Evolutionary conservation across 1,284 basidiomycete genomes (phyloP).

Genomic region (Austropuccinia psidii): DNA sequence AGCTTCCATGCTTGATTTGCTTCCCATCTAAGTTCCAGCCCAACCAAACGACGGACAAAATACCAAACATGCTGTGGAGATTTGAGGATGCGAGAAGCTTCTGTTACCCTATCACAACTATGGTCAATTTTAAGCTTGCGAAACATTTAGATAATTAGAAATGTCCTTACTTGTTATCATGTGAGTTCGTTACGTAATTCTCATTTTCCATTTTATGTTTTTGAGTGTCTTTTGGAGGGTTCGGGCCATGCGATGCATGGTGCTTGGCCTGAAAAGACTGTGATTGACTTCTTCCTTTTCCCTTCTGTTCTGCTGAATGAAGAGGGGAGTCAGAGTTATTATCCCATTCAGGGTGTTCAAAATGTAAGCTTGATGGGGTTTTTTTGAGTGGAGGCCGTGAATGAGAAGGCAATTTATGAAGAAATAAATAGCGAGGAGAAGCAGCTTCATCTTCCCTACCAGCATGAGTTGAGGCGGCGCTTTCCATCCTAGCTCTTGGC

Average conservation of each 20-base stretch:
- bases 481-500: neutral
- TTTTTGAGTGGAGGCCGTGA: neutral
- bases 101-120: neutral
- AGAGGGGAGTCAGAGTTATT: too few relatives aligned
- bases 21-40: constrained; percentile 35
- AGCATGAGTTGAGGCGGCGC: constrained; percentile 5
- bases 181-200: neutral
- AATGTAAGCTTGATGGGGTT: too few relatives aligned
- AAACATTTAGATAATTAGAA: too few relatives aligned
- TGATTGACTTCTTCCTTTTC: neutral
- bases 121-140: neutral
- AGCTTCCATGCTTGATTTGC: constrained; percentile 28
- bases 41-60: constrained; percentile 30
- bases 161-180: neutral
- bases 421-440: constrained; percentile 18
- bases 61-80: constrained; percentile 36
- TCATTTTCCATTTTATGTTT: neutral
- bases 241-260: neutral
- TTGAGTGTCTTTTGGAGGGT: neutral
- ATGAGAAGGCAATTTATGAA: constrained; percentile 25
- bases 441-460: constrained; percentile 6
- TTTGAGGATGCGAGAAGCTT: neutral
- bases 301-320: neutral
- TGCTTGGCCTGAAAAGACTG: neutral
- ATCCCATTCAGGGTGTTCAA: too few relatives aligned